Evolutionary conservation across 768 basidiomycete genomes (phyloP).

Genomic region (Terana coerulea): DNA sequence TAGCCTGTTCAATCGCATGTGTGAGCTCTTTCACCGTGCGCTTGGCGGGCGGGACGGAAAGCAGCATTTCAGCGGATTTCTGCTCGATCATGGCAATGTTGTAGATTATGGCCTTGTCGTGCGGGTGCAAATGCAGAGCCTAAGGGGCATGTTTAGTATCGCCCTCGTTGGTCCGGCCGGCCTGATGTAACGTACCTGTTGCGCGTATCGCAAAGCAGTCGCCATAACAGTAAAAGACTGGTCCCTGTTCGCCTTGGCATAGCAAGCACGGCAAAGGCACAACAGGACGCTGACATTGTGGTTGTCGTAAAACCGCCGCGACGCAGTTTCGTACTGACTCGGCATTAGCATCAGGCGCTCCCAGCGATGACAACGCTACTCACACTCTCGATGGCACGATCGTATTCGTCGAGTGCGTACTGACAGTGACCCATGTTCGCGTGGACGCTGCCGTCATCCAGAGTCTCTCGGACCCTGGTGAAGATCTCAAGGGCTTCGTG

Average conservation of each 20-base stretch:
- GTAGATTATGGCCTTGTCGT: slow-evolving; percentile 87
- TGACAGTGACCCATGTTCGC: slow-evolving; percentile 97
- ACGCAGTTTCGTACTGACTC: slow-evolving; percentile 86
- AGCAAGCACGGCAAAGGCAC: slow-evolving; percentile 91
- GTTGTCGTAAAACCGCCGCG: slow-evolving; percentile 67
- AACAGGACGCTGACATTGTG: slow-evolving; percentile 74
- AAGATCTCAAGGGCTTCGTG: slow-evolving; percentile 89
- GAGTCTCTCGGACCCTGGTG: slow-evolving; percentile 84
- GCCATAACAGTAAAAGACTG: slow-evolving; percentile 79
- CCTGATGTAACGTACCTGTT: slow-evolving; percentile 48
- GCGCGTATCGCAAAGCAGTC: slow-evolving; percentile 79
- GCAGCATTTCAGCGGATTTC: slow-evolving; percentile 89
- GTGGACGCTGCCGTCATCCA: slow-evolving; percentile 82
- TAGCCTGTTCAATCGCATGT: slow-evolving; percentile 73
- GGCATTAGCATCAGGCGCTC: slow-evolving; percentile 1
- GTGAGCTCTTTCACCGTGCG: slow-evolving; percentile 80
- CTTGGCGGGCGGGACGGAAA: slow-evolving; percentile 67
- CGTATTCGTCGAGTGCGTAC: slow-evolving; percentile 89
- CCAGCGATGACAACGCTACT: slow-evolving; percentile 25
- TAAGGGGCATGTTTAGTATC: slow-evolving; percentile 34
- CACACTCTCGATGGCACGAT: slow-evolving; percentile 94
- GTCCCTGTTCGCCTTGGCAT: slow-evolving; percentile 89
- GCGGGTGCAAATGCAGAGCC: slow-evolving; percentile 83
- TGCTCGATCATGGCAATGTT: slow-evolving; percentile 99
- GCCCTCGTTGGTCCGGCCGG: neutral